Evolutionary conservation across 371 early-diverging fungal genomes (phyloP).

Genomic region (Nematocida sp.): DNA sequence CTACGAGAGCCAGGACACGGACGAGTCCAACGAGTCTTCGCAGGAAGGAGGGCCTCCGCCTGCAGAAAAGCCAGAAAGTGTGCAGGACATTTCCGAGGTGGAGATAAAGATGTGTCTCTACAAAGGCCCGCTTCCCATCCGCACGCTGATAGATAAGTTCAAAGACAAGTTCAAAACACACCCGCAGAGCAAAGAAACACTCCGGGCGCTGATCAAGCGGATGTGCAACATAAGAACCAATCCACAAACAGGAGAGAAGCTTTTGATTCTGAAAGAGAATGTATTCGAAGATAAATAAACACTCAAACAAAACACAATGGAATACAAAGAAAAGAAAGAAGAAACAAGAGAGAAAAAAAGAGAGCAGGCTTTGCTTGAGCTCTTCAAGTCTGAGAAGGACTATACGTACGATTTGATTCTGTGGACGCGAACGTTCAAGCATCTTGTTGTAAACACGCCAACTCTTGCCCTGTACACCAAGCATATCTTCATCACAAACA

Average conservation of each 20-base stretch:
- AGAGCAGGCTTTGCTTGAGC: constrained; percentile 32
- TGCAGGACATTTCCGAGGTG: constrained; percentile 29
- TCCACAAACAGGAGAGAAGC: constrained; percentile 39
- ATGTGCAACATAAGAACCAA: constrained; percentile 46
- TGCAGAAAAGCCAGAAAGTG: background rate
- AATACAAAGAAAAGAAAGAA: background rate
- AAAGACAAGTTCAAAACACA: constrained; percentile 23
- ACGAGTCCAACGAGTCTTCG: constrained; percentile 39
- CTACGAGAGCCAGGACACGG: constrained; percentile 45
- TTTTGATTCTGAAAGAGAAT: constrained; percentile 38
- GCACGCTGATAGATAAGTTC: constrained; percentile 38
- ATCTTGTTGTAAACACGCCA: constrained; percentile 22
- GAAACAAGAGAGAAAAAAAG: constrained; percentile 4
- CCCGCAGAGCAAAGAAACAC: constrained; percentile 39
- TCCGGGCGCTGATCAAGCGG: constrained; percentile 19
- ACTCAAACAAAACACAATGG: background rate
- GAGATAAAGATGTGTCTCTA: constrained; percentile 40
- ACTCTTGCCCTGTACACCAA: constrained; percentile 9
- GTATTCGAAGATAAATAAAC: constrained; percentile 31
- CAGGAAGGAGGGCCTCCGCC: background rate
- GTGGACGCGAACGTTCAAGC: constrained; percentile 41
- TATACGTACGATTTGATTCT: constrained; percentile 32
- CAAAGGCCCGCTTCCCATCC: constrained; percentile 27
- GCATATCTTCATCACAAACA: constrained; percentile 19
- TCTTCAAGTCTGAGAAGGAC: constrained; percentile 29